phyloP scores from a whole-genome alignment of 305 asterid genomes.

The Rubia balearica region DNA sequence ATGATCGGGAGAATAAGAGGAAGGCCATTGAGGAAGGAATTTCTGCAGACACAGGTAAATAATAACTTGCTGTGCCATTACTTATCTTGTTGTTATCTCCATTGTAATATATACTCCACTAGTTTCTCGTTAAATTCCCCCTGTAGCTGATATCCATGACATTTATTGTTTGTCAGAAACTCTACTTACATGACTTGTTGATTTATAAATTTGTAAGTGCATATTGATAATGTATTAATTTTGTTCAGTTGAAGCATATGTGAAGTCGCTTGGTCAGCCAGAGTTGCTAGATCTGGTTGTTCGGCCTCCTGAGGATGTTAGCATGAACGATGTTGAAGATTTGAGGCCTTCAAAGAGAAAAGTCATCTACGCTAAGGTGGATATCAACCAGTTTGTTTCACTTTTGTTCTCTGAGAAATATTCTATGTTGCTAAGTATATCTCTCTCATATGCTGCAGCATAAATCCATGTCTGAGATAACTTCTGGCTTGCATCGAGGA shows the following conservation, averaged over 20 bases:
- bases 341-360: conserved; percentile 88
- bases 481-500: conserved; percentile 91
- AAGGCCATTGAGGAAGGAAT: conserved; percentile 81
- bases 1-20: conserved; percentile 83
- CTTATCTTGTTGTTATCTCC: background rate
- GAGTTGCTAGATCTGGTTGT: conserved; percentile 87
- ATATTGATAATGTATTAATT: conserved; percentile 17
- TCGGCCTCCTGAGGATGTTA: conserved; percentile 71
- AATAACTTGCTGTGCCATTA: background rate
- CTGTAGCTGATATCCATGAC: background rate
- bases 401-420: conserved; percentile 5
- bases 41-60: conserved; percentile 78
- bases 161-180: conserved; percentile 3
- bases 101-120: background rate
- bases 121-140: background rate
- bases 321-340: conserved; percentile 84
- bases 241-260: conserved; percentile 83
- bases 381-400: background rate
- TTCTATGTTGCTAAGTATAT: conserved; percentile 1
- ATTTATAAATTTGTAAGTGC: background rate
- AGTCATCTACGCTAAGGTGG: conserved; percentile 77
- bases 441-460: conserved; percentile 48
- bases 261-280: conserved; percentile 76
- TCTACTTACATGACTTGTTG: conserved; percentile 7
- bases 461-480: conserved; percentile 97